Evolutionary conservation across 1,284 basidiomycete genomes (phyloP), one percentile per base, ranked within the genome.

Genomic region (Pisolithus thermaeus): DNA sequence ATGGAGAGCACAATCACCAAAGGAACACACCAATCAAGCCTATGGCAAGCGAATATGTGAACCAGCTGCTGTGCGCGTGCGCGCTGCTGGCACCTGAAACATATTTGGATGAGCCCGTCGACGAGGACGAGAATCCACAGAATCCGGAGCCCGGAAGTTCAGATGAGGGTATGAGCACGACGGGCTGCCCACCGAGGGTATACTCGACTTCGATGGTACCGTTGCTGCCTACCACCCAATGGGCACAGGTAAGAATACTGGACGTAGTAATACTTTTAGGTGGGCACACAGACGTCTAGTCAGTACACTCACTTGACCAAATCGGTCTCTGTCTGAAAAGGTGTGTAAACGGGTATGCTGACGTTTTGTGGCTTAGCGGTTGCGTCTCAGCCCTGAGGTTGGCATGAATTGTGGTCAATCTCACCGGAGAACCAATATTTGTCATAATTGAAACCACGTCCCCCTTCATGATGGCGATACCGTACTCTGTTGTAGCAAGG

Each of bases 401-500:
- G 7, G n/a, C 41, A 23, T 35, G 50, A 44, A 49, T 35, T 40
- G 16, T 35, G 25, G 43, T n/a, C 39, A 40, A 9, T 64, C 79
- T 53, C 62, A 87, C 83, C 16, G 84, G 83, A 53, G 83, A 85
- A 20, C 85, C 86, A 56, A 90, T 81, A 68, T 88, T 92, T 18
- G 89, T 92, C 58, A 90, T 60, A 30, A 90, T 72, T 12, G 81
- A 77, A 48, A 92, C 69, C 6, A 90, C 73, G 22, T 78, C 71
- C 9, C 88, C 90, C 63, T 90, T 91, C 64, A 80, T 76, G 56
- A 92, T 74, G 4, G 81, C 85, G 18, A 92, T 72, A 44, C 84
- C 83, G 54, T 79, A 69, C 11, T 71, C 61, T 35, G 79, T 79
- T n/a, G 72, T 65, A 14, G 78, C 74, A 22, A 92, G 67, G 27